phyloP scores from a whole-genome alignment of 2,329 filamentous ascomycete genomes.

The Aureobasidium subglaciale region DNA sequence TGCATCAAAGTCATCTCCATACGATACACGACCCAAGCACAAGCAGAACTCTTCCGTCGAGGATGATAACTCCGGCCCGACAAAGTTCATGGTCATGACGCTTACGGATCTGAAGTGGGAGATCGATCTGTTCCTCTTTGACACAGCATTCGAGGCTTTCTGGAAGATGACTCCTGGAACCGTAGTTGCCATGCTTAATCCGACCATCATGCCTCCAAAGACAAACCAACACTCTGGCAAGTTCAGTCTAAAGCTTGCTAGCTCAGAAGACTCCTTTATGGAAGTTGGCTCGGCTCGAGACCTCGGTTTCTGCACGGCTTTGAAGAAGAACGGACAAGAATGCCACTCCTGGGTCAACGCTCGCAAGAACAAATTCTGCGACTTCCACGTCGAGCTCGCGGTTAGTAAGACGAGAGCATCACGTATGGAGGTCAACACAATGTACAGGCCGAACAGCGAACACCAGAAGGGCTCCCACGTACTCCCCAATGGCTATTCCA shows the following conservation, averaged over 20 bases:
- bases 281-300: conserved; percentile 82
- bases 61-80: conserved; percentile 42
- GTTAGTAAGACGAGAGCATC: conserved; percentile 61
- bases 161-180: conserved; percentile 94
- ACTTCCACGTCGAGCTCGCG: conserved; percentile 81
- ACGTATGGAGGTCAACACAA: conserved; percentile 73
- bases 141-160: conserved; percentile 81
- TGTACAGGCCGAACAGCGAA: conserved; percentile 30
- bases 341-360: conserved; percentile 84
- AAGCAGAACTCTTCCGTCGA: conserved; percentile 36
- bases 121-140: conserved; percentile 86
- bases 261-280: conserved; percentile 79
- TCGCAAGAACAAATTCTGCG: conserved; percentile 82
- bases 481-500: neutral
- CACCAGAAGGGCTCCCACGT: conserved; percentile 13
- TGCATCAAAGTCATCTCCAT: conserved; percentile 79
- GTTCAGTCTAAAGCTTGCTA: conserved; percentile 80
- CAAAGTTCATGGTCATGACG: conserved; percentile 86
- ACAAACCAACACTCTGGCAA: conserved; percentile 66
- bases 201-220: conserved; percentile 80
- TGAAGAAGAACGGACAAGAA: conserved; percentile 74
- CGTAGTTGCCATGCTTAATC: conserved; percentile 85
- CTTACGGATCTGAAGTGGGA: conserved; percentile 87
- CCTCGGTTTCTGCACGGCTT: conserved; percentile 77
- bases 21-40: conserved; percentile 47